Conservation (phyloP, 371 early-diverging fungal species). For the Lichtheimia corymbifera region DNA sequence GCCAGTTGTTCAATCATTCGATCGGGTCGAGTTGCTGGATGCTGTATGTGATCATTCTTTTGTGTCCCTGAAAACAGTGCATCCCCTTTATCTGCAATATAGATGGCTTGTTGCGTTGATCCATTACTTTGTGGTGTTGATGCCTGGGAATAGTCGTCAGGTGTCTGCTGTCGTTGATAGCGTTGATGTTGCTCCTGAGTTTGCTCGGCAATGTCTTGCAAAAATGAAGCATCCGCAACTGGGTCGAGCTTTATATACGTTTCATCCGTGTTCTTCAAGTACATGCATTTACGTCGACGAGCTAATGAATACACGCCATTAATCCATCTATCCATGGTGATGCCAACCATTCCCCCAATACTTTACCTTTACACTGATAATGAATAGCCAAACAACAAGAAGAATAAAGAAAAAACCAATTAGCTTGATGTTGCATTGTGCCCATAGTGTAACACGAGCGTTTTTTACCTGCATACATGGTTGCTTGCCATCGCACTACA, state of each 20-base stretch:
- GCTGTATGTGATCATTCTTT: neutral
- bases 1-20: constrained; percentile 48
- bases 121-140: too few species aligned
- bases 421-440: constrained; percentile 7
- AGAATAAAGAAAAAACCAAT: constrained; percentile 8
- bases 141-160: neutral
- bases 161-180: neutral
- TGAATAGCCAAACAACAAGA: constrained; percentile 21
- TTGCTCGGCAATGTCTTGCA: constrained; percentile 30
- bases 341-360: neutral
- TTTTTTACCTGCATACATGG: constrained; percentile 56
- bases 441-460: neutral
- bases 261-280: constrained; percentile 49
- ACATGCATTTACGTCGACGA: constrained; percentile 48
- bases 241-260: constrained; percentile 49
- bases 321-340: neutral
- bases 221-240: constrained; percentile 16
- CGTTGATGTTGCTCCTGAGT: constrained; percentile 19
- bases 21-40: constrained; percentile 28
- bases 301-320: constrained; percentile 23
- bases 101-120: too few species aligned
- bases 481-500: constrained; percentile 52
- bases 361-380: neutral
- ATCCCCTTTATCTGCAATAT: constrained; percentile 9
- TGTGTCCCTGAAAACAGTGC: constrained; percentile 20